Evolutionary conservation across 345 rosid species (phyloP).

Genomic region (Turritis glabra): DNA sequence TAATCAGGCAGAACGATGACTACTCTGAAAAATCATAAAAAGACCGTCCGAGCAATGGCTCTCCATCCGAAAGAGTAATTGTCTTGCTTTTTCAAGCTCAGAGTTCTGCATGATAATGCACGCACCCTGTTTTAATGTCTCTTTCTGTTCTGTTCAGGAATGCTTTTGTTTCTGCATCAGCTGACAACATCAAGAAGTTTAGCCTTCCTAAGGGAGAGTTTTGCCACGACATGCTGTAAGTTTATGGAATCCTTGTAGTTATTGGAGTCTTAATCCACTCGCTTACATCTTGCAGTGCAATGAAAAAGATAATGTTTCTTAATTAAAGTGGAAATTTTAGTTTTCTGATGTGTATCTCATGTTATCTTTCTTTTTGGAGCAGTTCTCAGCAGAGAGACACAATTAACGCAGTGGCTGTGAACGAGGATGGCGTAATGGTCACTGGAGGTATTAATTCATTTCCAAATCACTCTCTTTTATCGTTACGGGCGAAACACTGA

Average conservation of each 20-base stretch:
- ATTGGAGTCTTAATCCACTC: not conserved
- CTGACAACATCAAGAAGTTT: constrained; percentile 88
- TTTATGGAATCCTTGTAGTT: constrained; percentile 26
- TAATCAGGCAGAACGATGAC: constrained; percentile 75
- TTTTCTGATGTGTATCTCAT: not conserved
- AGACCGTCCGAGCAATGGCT: constrained; percentile 86
- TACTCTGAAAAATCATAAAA: constrained; percentile 87
- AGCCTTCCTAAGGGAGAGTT: constrained; percentile 87
- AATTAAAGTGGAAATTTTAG: not conserved
- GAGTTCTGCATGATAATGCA: not conserved
- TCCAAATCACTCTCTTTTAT: not conserved
- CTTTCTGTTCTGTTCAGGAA: constrained; percentile 47
- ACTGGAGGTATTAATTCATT: constrained; percentile 64
- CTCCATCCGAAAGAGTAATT: constrained; percentile 75
- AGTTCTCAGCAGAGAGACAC: constrained; percentile 84
- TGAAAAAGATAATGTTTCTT: not conserved
- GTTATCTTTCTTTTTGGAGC: constrained; percentile 24
- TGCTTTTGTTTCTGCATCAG: constrained; percentile 85
- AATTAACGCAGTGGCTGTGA: constrained; percentile 76
- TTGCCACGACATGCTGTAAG: constrained; percentile 92
- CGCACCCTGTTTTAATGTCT: not conserved
- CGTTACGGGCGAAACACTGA: not conserved
- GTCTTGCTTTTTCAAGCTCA: constrained; percentile 24
- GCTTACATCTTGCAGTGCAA: not conserved
- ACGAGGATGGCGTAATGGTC: constrained; percentile 82